Percentiles rank a stretch among this genome's conserved stretches.
Conservation (phyloP, 106 monocot species). For the Alisma plantagoaquatica region DNA sequence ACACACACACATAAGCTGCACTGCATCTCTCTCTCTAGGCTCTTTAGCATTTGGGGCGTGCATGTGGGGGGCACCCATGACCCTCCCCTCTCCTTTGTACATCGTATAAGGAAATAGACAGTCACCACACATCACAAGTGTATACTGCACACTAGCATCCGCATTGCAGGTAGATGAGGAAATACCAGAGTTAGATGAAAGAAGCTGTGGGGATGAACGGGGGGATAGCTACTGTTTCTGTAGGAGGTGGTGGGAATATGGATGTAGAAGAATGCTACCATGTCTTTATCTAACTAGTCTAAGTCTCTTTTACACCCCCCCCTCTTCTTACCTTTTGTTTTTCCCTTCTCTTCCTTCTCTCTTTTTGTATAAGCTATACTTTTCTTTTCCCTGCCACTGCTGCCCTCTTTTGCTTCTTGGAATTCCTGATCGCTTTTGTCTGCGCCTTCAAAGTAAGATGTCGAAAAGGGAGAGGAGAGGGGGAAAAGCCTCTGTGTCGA, state of each 20-base stretch:
- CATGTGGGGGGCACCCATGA: background rate
- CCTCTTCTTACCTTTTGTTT: background rate
- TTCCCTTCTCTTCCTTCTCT: background rate
- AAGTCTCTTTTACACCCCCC: no score
- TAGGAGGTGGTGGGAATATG: background rate
- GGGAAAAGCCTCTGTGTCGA: background rate
- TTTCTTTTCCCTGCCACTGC: background rate
- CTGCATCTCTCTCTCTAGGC: background rate
- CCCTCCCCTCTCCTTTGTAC: background rate
- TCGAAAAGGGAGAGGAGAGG: slow-evolving; percentile 1
- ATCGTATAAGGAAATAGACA: background rate
- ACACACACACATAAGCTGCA: background rate
- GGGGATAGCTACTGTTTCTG: no score
- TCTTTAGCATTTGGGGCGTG: background rate
- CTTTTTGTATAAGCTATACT: background rate
- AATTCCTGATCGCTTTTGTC: slow-evolving; percentile 8
- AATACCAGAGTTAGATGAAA: background rate
- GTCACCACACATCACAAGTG: background rate
- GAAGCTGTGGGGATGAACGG: background rate
- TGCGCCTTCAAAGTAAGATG: slow-evolving; percentile 16
- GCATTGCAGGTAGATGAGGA: background rate
- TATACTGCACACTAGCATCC: background rate
- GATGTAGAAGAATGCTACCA: background rate
- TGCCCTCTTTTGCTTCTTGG: slow-evolving; percentile 8
- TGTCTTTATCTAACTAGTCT: slow-evolving; percentile 6